A percentile compares a stretch with the other conserved stretches of the same genome.
Evolutionary conservation across 2,329 filamentous ascomycete species (phyloP).

Genomic region (Ceratocystis alfenasii): DNA sequence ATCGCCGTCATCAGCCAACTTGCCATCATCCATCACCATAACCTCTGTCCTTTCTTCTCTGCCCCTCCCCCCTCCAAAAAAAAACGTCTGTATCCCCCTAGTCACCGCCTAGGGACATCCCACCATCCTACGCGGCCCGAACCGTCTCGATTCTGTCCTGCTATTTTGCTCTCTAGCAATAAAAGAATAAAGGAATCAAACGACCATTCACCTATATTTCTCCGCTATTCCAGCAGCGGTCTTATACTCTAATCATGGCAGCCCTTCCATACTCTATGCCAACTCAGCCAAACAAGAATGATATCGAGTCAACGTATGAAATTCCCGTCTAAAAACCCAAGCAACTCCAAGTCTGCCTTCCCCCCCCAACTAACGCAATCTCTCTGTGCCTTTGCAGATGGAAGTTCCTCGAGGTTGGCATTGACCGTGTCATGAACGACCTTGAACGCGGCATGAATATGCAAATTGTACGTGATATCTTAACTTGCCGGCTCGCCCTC

Average conservation of each 20-base stretch:
- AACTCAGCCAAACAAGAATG: constrained; percentile 48
- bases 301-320: constrained; percentile 41
- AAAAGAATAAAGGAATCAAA: too few relatives aligned
- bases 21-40: not conserved
- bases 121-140: too few relatives aligned
- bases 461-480: constrained; percentile 49
- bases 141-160: too few relatives aligned
- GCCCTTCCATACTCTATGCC: constrained; percentile 37
- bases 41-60: not conserved
- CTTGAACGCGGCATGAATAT: constrained; percentile 88
- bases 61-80: not conserved
- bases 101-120: too few relatives aligned
- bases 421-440: constrained; percentile 87
- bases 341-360: not conserved
- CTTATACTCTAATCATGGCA: constrained; percentile 27
- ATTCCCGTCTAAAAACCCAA: not conserved
- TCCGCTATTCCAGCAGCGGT: not conserved
- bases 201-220: not conserved
- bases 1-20: not conserved
- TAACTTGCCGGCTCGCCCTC: not conserved
- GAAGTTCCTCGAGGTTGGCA: constrained; percentile 76
- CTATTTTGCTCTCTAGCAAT: not conserved
- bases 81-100: not conserved
- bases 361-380: not conserved
- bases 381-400: constrained; percentile 47